Evolutionary conservation across 2,329 filamentous ascomycete species (phyloP).

Genomic region (Xylaria polymorpha): DNA sequence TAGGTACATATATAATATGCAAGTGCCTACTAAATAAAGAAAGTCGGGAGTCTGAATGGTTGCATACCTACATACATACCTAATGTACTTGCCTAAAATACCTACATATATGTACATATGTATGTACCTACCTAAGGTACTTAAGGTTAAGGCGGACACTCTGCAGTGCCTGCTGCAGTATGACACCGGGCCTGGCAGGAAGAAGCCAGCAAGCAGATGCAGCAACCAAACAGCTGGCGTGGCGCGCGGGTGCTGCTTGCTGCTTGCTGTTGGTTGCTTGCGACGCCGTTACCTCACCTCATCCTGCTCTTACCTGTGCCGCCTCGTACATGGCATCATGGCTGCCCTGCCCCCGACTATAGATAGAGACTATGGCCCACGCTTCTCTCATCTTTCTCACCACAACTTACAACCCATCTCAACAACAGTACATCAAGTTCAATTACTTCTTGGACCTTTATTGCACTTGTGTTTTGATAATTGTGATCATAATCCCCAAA

Average conservation of each 20-base stretch:
- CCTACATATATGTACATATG: no score
- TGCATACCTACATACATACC: no score
- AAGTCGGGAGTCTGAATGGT: no score
- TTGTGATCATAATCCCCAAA: not conserved
- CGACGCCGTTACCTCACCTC: not conserved
- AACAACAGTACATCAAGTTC: not conserved
- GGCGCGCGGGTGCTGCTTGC: not conserved
- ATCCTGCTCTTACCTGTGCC: not conserved
- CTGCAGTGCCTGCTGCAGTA: not conserved
- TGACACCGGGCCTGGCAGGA: not conserved
- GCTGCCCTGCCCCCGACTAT: not conserved
- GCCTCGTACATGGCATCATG: not conserved
- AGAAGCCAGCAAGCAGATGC: not conserved
- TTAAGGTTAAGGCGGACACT: no score
- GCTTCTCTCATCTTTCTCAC: not conserved
- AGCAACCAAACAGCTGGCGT: not conserved
- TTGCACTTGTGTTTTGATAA: constrained; percentile 4
- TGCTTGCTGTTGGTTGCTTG: not conserved
- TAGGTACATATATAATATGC: no score
- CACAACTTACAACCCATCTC: not conserved
- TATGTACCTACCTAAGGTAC: no score
- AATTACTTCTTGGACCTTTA: not conserved
- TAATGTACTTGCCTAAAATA: no score
- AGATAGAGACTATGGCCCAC: not conserved
- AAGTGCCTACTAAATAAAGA: no score